phyloP scores from a whole-genome alignment of 805 yeast species.

The Aciculoconidium aculeatum region DNA sequence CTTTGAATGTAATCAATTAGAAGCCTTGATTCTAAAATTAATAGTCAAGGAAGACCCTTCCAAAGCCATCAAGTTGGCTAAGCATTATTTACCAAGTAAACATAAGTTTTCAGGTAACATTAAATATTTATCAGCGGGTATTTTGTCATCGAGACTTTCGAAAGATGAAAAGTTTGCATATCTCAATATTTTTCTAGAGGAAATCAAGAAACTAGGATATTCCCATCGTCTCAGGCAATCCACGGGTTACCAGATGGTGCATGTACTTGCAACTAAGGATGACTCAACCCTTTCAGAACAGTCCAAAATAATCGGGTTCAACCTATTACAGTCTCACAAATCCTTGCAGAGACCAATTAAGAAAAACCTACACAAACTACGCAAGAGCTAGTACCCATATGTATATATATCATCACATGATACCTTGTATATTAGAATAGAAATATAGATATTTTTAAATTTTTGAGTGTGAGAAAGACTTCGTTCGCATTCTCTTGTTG shows the following conservation, averaged over 20 bases:
- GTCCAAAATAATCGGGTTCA: slow-evolving; percentile 3
- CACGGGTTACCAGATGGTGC: slow-evolving; percentile 12
- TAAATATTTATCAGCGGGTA: slow-evolving; percentile 18
- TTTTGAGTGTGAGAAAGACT: slow-evolving; percentile 3
- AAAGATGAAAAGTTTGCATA: slow-evolving; percentile 14
- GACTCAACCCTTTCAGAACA: slow-evolving; percentile 1
- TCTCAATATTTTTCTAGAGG: slow-evolving; percentile 14
- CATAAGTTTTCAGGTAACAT: slow-evolving; percentile 16
- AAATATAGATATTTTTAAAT: too few species aligned
- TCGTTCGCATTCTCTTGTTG: slow-evolving; percentile 23
- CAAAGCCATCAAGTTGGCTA: slow-evolving; percentile 20
- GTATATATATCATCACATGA: neutral
- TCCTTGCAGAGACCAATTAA: slow-evolving; percentile 5
- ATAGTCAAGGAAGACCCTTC: slow-evolving; percentile 24
- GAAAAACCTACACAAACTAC: slow-evolving; percentile 1
- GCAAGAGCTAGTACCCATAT: slow-evolving; percentile 1
- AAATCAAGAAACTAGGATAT: slow-evolving; percentile 15
- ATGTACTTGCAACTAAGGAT: slow-evolving; percentile 4
- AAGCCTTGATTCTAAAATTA: slow-evolving; percentile 16
- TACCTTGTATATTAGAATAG: neutral
- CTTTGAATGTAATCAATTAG: slow-evolving; percentile 10
- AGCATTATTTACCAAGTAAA: slow-evolving; percentile 15
- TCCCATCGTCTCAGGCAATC: slow-evolving; percentile 11
- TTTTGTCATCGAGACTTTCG: slow-evolving; percentile 16
- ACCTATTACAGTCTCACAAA: slow-evolving; percentile 4